Evolutionary conservation across 164 flowering plant genomes (phyloP), one percentile per base, ranked within the genome.

Genomic region (Vitis rupestris): DNA sequence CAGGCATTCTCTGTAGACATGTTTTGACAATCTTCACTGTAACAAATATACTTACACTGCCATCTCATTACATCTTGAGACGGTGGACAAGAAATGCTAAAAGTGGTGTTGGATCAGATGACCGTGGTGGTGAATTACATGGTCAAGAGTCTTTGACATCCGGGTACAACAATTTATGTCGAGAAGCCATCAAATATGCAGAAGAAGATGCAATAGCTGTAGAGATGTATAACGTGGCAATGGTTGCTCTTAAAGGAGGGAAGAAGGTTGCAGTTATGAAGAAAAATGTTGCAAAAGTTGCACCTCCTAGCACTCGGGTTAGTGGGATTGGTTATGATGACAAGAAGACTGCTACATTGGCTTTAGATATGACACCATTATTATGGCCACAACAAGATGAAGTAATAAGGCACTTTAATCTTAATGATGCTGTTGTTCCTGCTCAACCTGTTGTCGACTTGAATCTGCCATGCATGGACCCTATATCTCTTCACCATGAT

Each of bases 1-100:
- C 86, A 29, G 98, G 98, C 57, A 88, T 93, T 72, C 86, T 93
- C 31, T 93, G 97, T 72, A 83, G 95, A 64, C 97, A 93, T 78
- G 81, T 90, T 65, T 80, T 93, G 71, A 88, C 90, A n/a, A 97
- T 93, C n/a, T 89, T 91, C 72, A 89, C 90, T 10, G 90, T 90
- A 23, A 83, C 94, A 59, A 88, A 88, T 78, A 85, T 90, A 23
- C 86, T 90, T 71, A 84, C 86, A 13, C 78, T 90, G 23, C 95
- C 95, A 37, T 65, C 89, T 59, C 88, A 90, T 80, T 90, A 88
- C 67, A 84, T 88, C 53, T 75, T 88, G 76, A 84, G 75, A 75
- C 77, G 95, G 27, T 88, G 95, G 95, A 90, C 88, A 50, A 83
- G 84, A 80, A 86, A 86, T 81, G 93, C 98, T 7, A 93, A 84